phyloP scores from a whole-genome alignment of 805 yeast genomes.

The Myxozyma mucilagina region DNA sequence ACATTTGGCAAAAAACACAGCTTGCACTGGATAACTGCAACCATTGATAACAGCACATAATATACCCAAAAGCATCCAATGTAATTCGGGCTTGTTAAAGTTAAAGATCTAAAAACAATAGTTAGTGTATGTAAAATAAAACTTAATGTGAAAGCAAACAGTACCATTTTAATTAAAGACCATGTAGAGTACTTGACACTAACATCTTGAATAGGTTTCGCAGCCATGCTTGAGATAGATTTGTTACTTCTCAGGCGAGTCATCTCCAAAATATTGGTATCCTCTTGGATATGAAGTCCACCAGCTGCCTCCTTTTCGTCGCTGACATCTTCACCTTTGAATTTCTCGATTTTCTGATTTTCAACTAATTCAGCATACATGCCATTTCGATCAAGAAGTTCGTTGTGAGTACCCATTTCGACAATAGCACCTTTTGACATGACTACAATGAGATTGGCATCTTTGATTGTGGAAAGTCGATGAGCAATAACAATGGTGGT shows the following conservation, averaged over 20 bases:
- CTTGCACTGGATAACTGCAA: constrained; percentile 16
- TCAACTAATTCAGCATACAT: constrained; percentile 38
- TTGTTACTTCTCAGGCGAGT: constrained; percentile 16
- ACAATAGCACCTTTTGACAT: constrained; percentile 48
- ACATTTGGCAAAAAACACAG: constrained; percentile 27
- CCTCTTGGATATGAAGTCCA: constrained; percentile 14
- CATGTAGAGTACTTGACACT: background rate
- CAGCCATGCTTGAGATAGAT: constrained; percentile 20
- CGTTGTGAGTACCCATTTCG: constrained; percentile 43
- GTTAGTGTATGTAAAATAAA: background rate
- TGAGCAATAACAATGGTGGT: constrained; percentile 58
- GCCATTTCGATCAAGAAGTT: constrained; percentile 35
- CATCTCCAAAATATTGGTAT: constrained; percentile 20
- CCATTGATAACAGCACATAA: constrained; percentile 25
- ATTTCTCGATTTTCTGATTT: constrained; percentile 38
- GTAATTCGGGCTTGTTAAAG: constrained; percentile 14
- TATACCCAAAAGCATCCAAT: constrained; percentile 5
- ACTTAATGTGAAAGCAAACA: too few relatives aligned
- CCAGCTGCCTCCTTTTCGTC: constrained; percentile 2
- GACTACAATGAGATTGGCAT: constrained; percentile 52
- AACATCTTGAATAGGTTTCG: background rate
- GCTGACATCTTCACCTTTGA: background rate
- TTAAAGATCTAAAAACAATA: background rate
- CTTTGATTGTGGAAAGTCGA: constrained; percentile 51
- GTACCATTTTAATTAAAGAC: constrained; percentile 2